Conservation (phyloP, 257 asterid genomes). For the Apocynum venetum region DNA sequence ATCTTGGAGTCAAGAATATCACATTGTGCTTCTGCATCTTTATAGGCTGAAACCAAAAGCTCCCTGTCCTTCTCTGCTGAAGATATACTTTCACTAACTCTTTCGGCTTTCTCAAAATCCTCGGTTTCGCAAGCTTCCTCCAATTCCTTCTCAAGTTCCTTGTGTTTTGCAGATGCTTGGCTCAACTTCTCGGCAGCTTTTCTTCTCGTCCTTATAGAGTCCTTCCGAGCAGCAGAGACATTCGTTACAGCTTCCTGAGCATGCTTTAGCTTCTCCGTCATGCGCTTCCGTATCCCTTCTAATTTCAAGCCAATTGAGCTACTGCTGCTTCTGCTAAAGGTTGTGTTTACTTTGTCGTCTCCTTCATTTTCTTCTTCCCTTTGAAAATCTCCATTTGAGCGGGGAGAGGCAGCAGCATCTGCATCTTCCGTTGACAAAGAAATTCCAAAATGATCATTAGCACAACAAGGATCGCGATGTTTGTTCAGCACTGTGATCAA, state of each 20-base stretch:
- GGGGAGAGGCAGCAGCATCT: not conserved
- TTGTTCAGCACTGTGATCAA: not conserved
- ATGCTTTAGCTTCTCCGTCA: slow-evolving; percentile 24
- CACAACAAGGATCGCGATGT: not conserved
- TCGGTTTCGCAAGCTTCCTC: slow-evolving; percentile 48
- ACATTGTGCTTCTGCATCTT: slow-evolving; percentile 33
- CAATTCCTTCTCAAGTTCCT: slow-evolving; percentile 34
- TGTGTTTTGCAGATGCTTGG: slow-evolving; percentile 29
- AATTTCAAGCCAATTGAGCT: slow-evolving; percentile 21
- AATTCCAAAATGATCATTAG: not conserved
- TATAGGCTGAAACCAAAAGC: slow-evolving; percentile 16
- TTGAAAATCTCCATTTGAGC: slow-evolving; percentile 7
- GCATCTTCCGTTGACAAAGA: not conserved
- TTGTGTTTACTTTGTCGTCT: slow-evolving; percentile 1
- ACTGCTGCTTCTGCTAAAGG: not conserved
- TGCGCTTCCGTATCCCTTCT: slow-evolving; percentile 23
- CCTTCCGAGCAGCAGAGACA: slow-evolving; percentile 31
- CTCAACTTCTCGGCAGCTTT: slow-evolving; percentile 29
- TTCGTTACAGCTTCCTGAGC: slow-evolving; percentile 28
- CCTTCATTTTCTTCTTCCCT: not conserved
- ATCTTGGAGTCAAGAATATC: slow-evolving; percentile 34
- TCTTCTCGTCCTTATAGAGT: slow-evolving; percentile 34
- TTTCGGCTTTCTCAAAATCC: slow-evolving; percentile 49
- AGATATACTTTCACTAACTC: slow-evolving; percentile 37
- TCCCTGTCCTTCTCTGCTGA: slow-evolving; percentile 37